A percentile compares a stretch with the other conserved stretches of the same genome.
These are phyloP conservation scores for Huntiella decipiens DNA, from an alignment of 2,329 filamentous ascomycete species.

Conservation along the genomic window DNA sequence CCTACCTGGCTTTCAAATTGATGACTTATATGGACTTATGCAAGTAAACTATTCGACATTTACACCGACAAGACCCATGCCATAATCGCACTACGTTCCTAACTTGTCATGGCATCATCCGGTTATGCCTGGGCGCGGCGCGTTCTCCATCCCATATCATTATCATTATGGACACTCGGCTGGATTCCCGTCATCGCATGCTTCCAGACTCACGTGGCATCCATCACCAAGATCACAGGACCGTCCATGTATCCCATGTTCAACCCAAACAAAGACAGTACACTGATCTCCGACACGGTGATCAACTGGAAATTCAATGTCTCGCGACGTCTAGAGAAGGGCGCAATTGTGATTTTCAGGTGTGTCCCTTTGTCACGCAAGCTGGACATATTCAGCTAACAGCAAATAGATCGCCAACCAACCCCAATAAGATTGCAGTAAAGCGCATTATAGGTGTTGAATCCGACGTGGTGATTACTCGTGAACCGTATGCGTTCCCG, in stretches of 20 bases:
- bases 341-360: constrained; percentile 59
- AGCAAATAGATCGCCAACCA: constrained; percentile 43
- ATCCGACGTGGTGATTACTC: constrained; percentile 35
- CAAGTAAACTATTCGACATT: too few species aligned
- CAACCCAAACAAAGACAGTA: constrained; percentile 45
- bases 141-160: constrained; percentile 4
- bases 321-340: constrained; percentile 39
- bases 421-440: constrained; percentile 50
- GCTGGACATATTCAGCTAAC: not conserved
- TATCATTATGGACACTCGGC: constrained; percentile 9
- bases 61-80: too few species aligned
- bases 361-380: constrained; percentile 18
- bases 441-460: constrained; percentile 71
- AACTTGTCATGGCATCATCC: constrained; percentile 3
- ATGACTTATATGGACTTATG: too few species aligned
- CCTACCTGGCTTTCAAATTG: not conserved
- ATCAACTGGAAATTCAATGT: constrained; percentile 40
- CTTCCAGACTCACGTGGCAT: constrained; percentile 41
- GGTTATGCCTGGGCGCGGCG: constrained; percentile 3
- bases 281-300: constrained; percentile 33
- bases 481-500: constrained; percentile 9
- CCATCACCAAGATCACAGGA: constrained; percentile 37
- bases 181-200: constrained; percentile 44
- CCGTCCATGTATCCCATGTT: constrained; percentile 62
- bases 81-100: not conserved